A percentile compares a stretch with the other conserved stretches of the same genome.
Conservation (phyloP, 495 filamentous ascomycete genomes). For the Aspergillus bertholletiae region DNA sequence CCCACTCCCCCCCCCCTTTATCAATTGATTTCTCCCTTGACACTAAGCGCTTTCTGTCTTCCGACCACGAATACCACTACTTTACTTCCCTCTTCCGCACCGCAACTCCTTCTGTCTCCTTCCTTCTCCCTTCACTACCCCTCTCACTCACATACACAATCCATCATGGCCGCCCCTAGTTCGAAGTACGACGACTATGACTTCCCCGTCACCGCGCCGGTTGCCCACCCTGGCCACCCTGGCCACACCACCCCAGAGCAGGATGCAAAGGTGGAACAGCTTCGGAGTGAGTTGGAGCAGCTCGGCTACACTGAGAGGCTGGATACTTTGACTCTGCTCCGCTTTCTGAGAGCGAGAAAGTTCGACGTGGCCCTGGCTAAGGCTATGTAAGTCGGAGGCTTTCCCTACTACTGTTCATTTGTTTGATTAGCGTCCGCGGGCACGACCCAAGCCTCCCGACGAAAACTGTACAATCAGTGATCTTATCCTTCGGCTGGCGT, state of each 20-base stretch:
- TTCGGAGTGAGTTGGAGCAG: slow-evolving; percentile 79
- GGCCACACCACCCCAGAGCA: slow-evolving; percentile 84
- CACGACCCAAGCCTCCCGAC: not conserved
- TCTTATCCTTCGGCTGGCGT: not conserved
- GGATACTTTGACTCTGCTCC: slow-evolving; percentile 86
- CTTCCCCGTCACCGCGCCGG: slow-evolving; percentile 75
- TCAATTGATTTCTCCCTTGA: slow-evolving; percentile 1
- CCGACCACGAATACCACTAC: not conserved
- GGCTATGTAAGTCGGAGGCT: slow-evolving; percentile 64
- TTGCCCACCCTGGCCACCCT: slow-evolving; percentile 71
- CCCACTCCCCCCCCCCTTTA: not conserved
- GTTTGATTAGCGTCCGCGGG: not conserved
- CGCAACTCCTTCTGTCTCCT: slow-evolving; percentile 2
- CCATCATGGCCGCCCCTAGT: slow-evolving; percentile 48
- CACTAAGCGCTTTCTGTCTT: not conserved
- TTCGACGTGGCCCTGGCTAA: slow-evolving; percentile 83
- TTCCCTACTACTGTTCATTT: not conserved
- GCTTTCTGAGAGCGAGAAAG: slow-evolving; percentile 91
- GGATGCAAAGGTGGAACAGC: slow-evolving; percentile 83
- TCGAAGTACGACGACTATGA: slow-evolving; percentile 98
- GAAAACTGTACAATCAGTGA: not conserved
- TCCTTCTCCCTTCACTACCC: not conserved
- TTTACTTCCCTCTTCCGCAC: slow-evolving; percentile 1
- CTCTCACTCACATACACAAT: slow-evolving; percentile 4
- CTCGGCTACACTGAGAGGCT: slow-evolving; percentile 79